Conservation (phyloP, 371 early-diverging fungal genomes). For the Synchytrium microbalum region DNA sequence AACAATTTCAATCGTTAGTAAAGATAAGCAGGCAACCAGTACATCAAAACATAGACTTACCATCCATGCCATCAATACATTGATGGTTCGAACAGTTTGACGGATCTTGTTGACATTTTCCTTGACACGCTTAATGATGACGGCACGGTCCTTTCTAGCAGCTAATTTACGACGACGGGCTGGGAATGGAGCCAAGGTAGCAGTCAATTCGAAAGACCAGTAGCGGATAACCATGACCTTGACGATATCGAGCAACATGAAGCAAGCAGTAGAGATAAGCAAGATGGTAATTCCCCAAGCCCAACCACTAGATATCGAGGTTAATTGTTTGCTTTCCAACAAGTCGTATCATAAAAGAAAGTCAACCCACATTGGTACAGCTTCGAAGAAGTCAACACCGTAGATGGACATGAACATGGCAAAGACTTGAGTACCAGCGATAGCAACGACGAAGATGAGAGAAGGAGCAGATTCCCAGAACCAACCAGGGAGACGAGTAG, state of each 20-base stretch:
- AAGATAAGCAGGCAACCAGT: neutral
- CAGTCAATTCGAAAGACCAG: slow-evolving; percentile 55
- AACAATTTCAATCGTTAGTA: too few relatives aligned
- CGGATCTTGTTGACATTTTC: slow-evolving; percentile 27
- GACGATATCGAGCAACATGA: slow-evolving; percentile 69
- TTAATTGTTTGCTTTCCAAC: neutral
- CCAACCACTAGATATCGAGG: slow-evolving; percentile 19
- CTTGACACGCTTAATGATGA: slow-evolving; percentile 5
- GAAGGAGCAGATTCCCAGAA: slow-evolving; percentile 83
- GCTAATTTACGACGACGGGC: neutral
- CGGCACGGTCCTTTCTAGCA: slow-evolving; percentile 8
- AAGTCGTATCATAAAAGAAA: neutral
- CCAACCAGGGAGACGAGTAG: slow-evolving; percentile 84
- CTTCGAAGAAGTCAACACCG: slow-evolving; percentile 39
- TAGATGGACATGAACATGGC: slow-evolving; percentile 81
- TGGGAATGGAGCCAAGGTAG: slow-evolving; percentile 14
- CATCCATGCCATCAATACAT: neutral
- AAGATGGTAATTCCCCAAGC: slow-evolving; percentile 28
- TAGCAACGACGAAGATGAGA: slow-evolving; percentile 65
- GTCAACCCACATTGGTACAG: slow-evolving; percentile 23
- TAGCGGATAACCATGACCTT: slow-evolving; percentile 69
- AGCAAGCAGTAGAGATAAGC: slow-evolving; percentile 35
- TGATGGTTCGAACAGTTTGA: slow-evolving; percentile 9
- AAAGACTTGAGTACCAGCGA: slow-evolving; percentile 84
- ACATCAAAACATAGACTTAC: neutral